Base-by-base conservation (phyloP, 495 filamentous ascomycete genomes). In the Talaromyces liani region DNA sequence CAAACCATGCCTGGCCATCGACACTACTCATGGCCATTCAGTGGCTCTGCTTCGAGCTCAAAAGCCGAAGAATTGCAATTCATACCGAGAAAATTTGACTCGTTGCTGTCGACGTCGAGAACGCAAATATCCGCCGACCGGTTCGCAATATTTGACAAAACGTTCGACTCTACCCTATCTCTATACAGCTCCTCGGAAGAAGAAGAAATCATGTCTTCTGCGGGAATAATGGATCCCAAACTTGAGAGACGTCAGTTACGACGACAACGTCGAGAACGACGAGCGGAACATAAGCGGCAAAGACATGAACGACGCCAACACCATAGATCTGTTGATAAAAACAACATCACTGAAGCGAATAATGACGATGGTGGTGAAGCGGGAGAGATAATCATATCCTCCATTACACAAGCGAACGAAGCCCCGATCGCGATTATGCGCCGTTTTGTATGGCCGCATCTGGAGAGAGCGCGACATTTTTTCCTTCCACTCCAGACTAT, bases 391-490 rank as follows among this genome's bases (percentile, higher is more conserved):
- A 53, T 66, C 1, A 56, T 63, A 7, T 63, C 64, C 3, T 67
- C 70, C 1, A 54, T 67, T 7, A 62, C 65, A 12, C 34, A 66
- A 27, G 62, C 62, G 8, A 60, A 53, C 24, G 36, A 63, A 20
- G n/a, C 58, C 9, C 65, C 61, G 3, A 45, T n/a, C n/a, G 61
- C 65, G 3, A 53, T 59, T 10, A 61, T 79, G 3, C 71, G 75
- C 4, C 70, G 72, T 16, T 68, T 75, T 18, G 69, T 76, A 25
- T 72, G 76, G n/a, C 73, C 73, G n/a, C 73, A 67, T 4, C 63
- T 77, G 27, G 73, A 70, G 47, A 77, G 71, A 54, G 73, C 73
- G 6, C 65, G 73, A 12, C 78, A 75, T 4, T 27, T 45, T 29
- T 33, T 61, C 34, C 14, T 61, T 18, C 22, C 39, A 16, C 20